phyloP scores from a whole-genome alignment of 352 stramenopile species.

The Pythium dissimile region DNA sequence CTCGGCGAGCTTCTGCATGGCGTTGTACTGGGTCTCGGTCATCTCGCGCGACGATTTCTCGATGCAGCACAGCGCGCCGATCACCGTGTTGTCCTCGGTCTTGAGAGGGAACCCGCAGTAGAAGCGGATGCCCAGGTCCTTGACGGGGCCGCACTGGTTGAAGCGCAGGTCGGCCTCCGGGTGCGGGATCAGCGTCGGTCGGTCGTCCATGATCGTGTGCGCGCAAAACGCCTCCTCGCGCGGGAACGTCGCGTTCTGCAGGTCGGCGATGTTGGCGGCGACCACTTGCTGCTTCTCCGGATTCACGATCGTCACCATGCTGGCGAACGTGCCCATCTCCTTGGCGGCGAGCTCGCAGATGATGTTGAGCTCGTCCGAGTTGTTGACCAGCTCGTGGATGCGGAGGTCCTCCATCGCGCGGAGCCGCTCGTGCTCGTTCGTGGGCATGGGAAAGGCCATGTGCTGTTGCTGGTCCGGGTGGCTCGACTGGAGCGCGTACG shows the following conservation, averaged over 20 bases:
- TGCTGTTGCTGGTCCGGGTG: background rate
- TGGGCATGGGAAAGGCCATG: slow-evolving; percentile 5
- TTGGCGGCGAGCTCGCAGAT: slow-evolving; percentile 54
- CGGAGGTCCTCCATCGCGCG: background rate
- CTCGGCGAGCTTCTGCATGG: slow-evolving; percentile 42
- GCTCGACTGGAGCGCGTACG: slow-evolving; percentile 1
- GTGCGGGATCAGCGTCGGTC: slow-evolving; percentile 49
- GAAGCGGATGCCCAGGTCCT: slow-evolving; percentile 39
- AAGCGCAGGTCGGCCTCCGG: slow-evolving; percentile 59
- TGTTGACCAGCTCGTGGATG: slow-evolving; percentile 1
- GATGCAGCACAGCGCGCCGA: slow-evolving; percentile 56
- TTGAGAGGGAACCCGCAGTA: slow-evolving; percentile 67
- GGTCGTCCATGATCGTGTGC: slow-evolving; percentile 47
- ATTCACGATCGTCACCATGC: slow-evolving; percentile 51
- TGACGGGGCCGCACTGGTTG: slow-evolving; percentile 7
- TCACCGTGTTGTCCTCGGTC: slow-evolving; percentile 33
- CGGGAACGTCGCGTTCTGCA: slow-evolving; percentile 29
- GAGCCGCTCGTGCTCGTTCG: slow-evolving; percentile 7
- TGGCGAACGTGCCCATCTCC: slow-evolving; percentile 46
- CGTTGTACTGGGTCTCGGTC: slow-evolving; percentile 48
- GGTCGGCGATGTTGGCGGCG: slow-evolving; percentile 35
- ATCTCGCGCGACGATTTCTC: slow-evolving; percentile 37
- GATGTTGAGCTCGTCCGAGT: slow-evolving; percentile 47
- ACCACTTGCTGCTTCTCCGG: slow-evolving; percentile 32
- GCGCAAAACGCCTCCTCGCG: slow-evolving; percentile 53